Evolutionary conservation across 2,329 filamentous ascomycete genomes (phyloP).

Genomic region (Exophiala phaeomuriformis): DNA sequence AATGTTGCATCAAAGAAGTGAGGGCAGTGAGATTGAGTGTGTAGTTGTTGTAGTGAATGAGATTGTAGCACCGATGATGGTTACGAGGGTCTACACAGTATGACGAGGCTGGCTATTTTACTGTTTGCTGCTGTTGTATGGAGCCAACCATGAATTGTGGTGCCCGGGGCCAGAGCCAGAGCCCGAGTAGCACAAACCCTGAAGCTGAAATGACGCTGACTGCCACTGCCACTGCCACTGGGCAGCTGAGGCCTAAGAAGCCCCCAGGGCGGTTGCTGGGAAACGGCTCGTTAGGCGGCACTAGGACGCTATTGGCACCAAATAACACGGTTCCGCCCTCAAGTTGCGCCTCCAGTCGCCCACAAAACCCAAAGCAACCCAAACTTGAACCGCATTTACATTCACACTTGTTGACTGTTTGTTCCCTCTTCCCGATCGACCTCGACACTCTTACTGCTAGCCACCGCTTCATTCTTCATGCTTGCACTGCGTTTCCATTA

Average conservation of each 20-base stretch:
- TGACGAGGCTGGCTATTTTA: neutral
- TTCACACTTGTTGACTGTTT: neutral
- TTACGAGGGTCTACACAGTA: neutral
- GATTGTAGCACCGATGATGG: neutral
- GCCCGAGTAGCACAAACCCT: no score
- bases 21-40: neutral
- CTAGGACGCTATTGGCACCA: conserved; percentile 1
- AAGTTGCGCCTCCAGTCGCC: neutral
- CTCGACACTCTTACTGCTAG: neutral
- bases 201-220: no score
- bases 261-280: neutral
- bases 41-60: neutral
- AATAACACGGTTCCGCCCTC: neutral
- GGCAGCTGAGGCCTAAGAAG: no score
- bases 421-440: neutral
- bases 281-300: neutral
- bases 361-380: neutral
- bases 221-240: neutral
- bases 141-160: neutral
- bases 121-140: neutral
- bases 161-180: no score
- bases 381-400: neutral
- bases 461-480: conserved; percentile 1
- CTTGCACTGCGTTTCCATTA: neutral
- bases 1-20: neutral